phyloP scores from a whole-genome alignment of 495 filamentous ascomycete genomes.

The Neurospora hispaniola region DNA sequence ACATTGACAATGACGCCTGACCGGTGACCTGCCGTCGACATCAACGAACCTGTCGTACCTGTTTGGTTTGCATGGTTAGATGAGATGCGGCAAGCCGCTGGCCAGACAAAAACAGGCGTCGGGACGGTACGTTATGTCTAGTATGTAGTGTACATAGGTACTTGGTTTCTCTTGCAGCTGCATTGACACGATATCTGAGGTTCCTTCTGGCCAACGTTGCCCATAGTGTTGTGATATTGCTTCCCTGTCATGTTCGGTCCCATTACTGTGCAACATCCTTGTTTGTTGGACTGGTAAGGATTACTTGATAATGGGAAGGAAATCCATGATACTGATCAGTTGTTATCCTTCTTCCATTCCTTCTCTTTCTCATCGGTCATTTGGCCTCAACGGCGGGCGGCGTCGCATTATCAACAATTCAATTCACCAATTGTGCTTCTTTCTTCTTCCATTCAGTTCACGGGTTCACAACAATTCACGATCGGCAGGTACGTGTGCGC shows the following conservation, averaged over 20 bases:
- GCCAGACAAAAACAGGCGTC: background rate
- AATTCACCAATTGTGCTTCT: background rate
- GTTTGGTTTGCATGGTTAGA: background rate
- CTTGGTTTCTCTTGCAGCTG: background rate
- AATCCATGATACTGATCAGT: background rate
- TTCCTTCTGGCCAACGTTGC: background rate
- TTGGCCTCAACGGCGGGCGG: background rate
- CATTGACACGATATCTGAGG: background rate
- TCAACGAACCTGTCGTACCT: background rate
- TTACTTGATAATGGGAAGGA: background rate
- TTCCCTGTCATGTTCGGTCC: background rate
- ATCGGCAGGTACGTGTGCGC: background rate
- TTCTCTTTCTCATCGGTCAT: background rate
- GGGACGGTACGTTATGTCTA: background rate
- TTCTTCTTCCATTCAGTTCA: background rate
- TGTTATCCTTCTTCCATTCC: background rate
- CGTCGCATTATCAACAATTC: background rate
- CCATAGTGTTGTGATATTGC: background rate
- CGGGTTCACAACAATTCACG: background rate
- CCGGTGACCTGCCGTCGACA: background rate
- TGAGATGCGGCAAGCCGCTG: background rate
- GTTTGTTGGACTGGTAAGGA: background rate
- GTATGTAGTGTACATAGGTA: background rate
- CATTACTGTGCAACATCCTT: background rate
- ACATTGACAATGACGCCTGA: background rate